Base-by-base conservation (phyloP, 2,329 filamentous ascomycete species). In the Fusarium sp. region DNA sequence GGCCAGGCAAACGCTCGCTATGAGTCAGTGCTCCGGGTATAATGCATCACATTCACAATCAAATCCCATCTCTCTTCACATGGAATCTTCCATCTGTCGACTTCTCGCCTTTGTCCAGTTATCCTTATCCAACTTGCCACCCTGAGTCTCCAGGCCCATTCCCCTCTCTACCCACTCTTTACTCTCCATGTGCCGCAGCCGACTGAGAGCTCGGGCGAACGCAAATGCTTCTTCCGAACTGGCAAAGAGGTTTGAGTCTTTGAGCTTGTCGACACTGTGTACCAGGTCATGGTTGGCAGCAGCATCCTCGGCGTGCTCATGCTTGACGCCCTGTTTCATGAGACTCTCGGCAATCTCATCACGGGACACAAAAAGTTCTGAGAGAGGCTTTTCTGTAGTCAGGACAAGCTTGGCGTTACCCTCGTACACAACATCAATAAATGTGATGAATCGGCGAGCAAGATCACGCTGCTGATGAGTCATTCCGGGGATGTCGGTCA, bases 181-280 rank as follows among this genome's bases (percentile, higher is more conserved):
- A 78, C 93, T 96, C 21, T 94, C 93, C 96, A 99, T 99, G 80
- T 98, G 94, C 56, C 85, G 91, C 65, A 99, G 81, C 57, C 96
- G 84, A 55, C 91, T 94, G 72, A 98, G 79, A 2, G 96, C 96
- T 55, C 96, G 85, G 24, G 94, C 94, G 83, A 99, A 99, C 0
- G 96, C 96, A 82, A 99, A 99, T 0, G 93, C 88, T 81, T 99
- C 96, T 82, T 99, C 96, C 61, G 98, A 96, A 39, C 96, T 96
- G 3, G 91, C 92, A 79, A 99, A 99, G 38, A 98, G 88, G 70
- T 88, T 93, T 41, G 91, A 93, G 70, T 90, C 91, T 83, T 97
- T 97, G 74, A 99, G 84, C 80, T 92, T 91, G 49, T 90, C 86
- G 82, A 96, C 94, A 73, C 92, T 94, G 82, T 94, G 88, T 38